Base-by-base conservation (phyloP, 345 rosid genomes). In the Eucalyptus sp. region DNA sequence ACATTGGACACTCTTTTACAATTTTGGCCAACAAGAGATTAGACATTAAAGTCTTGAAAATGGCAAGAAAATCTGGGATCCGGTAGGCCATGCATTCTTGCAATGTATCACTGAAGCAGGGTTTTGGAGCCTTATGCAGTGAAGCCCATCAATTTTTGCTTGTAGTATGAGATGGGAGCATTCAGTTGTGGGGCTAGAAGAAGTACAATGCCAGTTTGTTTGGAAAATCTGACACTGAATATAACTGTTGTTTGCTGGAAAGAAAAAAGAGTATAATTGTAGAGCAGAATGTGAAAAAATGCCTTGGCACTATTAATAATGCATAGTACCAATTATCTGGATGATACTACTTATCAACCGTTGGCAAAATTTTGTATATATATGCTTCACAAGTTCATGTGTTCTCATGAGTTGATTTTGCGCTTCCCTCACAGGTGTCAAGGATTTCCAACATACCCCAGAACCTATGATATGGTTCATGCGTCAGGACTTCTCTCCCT, bases 381-480 rank as follows among this genome's bases (percentile, higher is more conserved):
- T 22, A 29, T 41, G 27, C 46, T 33, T 87, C 15, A 29, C 52
- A 29, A 66, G 79, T 64, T 87, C 43, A 62, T 1, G 2, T n/a
- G 31, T 33, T 64, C 86, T 54, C 60, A 86, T 52, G 22, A 37
- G 60, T 22, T 87, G 62, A 50, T 44, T 88, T 88, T 62, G 50
- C 83, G 50, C 51, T 37, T 86, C 84, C 24, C 89, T 80, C 37
- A 88, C 93, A 98, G 99, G 99, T 96, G 99, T 88, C 99, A 98
- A 92, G 92, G 98, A 90, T 98, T 97, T 92, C 99, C 99, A 7
- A 93, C 96, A 7, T 97, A 98, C 90, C 98, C 99, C 37, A 96
- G 99, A 94, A 95, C 97, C 86, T 98, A 97, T 89, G 99, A 98
- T 90, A 90, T 98, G 93, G 98, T 98, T 87, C 98, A 98, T 76